Conservation (phyloP, 257 asterid species). For the Henckelia pumila region DNA sequence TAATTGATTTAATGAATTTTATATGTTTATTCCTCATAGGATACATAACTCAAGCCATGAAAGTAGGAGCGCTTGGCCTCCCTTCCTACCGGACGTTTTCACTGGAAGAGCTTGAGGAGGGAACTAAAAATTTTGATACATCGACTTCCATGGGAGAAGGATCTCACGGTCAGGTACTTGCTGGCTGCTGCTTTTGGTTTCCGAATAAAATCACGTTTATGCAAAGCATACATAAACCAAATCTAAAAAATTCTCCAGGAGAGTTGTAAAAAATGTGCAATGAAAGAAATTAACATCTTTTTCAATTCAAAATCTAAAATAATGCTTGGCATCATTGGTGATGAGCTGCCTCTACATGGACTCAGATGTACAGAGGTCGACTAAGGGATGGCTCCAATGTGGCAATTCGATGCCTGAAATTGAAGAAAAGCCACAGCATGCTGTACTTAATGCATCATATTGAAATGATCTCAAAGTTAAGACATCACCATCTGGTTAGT, state of each 20-base stretch:
- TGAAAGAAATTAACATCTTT: too few species aligned
- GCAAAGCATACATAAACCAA: neutral
- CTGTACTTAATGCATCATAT: constrained; percentile 71
- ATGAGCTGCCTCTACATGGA: constrained; percentile 10
- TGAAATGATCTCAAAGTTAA: constrained; percentile 72
- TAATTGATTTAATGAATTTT: neutral
- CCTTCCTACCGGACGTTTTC: constrained; percentile 71
- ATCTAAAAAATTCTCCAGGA: neutral
- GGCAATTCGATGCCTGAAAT: constrained; percentile 64
- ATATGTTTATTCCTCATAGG: constrained; percentile 36
- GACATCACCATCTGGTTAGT: constrained; percentile 79
- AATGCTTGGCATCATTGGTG: constrained; percentile 2
- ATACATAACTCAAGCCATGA: constrained; percentile 74
- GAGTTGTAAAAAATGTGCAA: neutral
- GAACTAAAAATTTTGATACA: constrained; percentile 65
- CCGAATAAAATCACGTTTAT: neutral
- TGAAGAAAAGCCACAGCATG: constrained; percentile 53
- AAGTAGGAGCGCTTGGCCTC: constrained; percentile 64
- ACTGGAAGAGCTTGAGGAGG: constrained; percentile 74
- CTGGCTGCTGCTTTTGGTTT: constrained; percentile 8
- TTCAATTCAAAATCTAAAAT: neutral
- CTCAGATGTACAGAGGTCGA: constrained; percentile 77
- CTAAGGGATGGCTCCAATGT: constrained; percentile 64
- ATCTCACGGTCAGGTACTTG: constrained; percentile 64
- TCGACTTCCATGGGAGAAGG: constrained; percentile 64